phyloP scores from a whole-genome alignment of 106 monocot genomes.

The Narthecium ossifragum region DNA sequence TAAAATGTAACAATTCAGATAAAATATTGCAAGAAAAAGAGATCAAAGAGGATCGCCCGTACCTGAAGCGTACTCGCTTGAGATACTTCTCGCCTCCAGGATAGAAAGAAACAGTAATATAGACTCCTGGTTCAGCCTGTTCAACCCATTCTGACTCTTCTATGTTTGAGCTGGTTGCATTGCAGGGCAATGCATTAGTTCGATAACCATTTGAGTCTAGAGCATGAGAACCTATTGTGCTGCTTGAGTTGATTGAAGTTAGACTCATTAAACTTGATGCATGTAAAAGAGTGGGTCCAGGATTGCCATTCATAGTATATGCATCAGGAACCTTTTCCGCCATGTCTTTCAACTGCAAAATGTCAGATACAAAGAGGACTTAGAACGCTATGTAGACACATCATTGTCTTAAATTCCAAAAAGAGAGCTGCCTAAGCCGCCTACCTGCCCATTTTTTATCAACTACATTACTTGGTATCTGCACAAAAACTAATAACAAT shows the following conservation, averaged over 20 bases:
- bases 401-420: too few species aligned
- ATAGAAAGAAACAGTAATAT: conserved; percentile 38
- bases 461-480: too few species aligned
- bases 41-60: conserved; percentile 2
- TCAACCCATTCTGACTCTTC: conserved; percentile 50
- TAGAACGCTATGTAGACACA: too few species aligned
- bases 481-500: too few species aligned
- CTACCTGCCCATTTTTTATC: too few species aligned
- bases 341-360: conserved; percentile 60
- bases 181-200: conserved; percentile 11
- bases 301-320: conserved; percentile 1
- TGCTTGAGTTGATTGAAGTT: conserved; percentile 11
- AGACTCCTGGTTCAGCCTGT: conserved; percentile 58
- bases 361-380: background rate
- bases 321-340: conserved; percentile 36
- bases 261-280: conserved; percentile 4
- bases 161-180: conserved; percentile 15
- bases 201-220: conserved; percentile 23
- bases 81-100: conserved; percentile 48
- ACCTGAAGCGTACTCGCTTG: conserved; percentile 67
- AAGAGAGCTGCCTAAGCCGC: too few species aligned
- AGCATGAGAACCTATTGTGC: conserved; percentile 4
- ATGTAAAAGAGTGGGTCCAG: conserved; percentile 7
- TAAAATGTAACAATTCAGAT: background rate
- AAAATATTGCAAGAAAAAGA: background rate